A percentile compares a stretch with the other conserved stretches of the same genome.
Conservation (phyloP, 2,329 filamentous ascomycete species). For the Penicillium sp. region DNA sequence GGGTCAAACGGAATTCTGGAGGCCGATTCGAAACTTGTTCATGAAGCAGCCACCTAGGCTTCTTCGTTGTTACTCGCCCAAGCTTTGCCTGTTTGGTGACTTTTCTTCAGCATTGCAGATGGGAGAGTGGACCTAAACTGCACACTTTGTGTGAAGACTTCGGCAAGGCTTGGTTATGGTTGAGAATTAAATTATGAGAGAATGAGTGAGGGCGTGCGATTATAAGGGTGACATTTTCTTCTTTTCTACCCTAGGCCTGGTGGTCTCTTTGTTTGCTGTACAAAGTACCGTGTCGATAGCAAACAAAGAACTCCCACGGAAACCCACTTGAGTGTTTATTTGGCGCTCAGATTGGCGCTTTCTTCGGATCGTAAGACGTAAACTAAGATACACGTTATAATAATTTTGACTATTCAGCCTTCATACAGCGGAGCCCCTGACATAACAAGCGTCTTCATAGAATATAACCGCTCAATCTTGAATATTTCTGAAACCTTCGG, state of each 20-base stretch:
- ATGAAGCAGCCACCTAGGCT: not conserved
- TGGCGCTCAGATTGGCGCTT: not conserved
- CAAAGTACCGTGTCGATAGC: not conserved
- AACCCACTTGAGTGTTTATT: not conserved
- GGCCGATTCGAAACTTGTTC: not conserved
- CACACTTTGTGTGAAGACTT: not conserved
- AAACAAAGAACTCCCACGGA: not conserved
- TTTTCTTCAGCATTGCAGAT: not conserved
- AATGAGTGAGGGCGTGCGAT: not conserved
- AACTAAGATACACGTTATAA: too few species aligned
- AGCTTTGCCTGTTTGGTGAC: conserved; percentile 2
- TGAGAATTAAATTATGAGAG: not conserved
- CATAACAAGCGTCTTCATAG: too few species aligned
- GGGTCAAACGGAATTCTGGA: not conserved
- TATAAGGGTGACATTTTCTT: not conserved
- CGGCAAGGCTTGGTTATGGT: not conserved
- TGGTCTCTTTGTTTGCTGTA: not conserved
- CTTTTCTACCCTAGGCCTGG: not conserved
- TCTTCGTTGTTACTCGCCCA: not conserved
- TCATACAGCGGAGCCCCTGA: too few species aligned
- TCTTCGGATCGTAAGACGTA: too few species aligned
- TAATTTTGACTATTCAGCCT: too few species aligned
- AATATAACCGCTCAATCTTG: too few species aligned
- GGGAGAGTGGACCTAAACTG: not conserved
- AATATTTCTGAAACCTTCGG: too few species aligned